Percentiles rank a stretch among this genome's conserved stretches.
Conservation (phyloP, 768 basidiomycete genomes). For the Hygrophorus pudorinus region DNA sequence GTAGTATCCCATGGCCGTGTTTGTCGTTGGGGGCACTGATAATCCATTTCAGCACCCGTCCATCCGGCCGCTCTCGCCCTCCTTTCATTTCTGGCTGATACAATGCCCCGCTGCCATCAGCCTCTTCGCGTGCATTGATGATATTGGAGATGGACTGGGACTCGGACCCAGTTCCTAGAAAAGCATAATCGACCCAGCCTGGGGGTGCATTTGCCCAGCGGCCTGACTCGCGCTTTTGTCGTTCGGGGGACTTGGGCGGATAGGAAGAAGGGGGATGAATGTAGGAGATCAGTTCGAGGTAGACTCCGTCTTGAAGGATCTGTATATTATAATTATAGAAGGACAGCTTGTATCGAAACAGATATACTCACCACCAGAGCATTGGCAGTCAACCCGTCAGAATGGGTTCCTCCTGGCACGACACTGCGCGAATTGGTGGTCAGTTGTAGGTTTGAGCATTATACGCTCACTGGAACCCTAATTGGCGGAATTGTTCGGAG, state of each 20-base stretch:
- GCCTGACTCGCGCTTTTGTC: constrained; percentile 31
- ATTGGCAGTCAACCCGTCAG: constrained; percentile 54
- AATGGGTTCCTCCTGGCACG: constrained; percentile 54
- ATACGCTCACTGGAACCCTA: constrained; percentile 54
- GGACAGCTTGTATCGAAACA: not conserved
- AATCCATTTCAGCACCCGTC: constrained; percentile 47
- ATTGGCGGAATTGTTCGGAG: constrained; percentile 39
- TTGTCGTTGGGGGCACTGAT: constrained; percentile 30
- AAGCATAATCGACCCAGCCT: constrained; percentile 64
- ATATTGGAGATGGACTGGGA: constrained; percentile 30
- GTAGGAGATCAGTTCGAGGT: constrained; percentile 66
- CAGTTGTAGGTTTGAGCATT: not conserved
- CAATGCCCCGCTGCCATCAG: constrained; percentile 25
- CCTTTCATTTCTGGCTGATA: constrained; percentile 40
- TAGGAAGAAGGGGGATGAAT: constrained; percentile 44
- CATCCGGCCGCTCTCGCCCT: constrained; percentile 48
- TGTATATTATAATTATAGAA: constrained; percentile 12
- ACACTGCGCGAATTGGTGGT: constrained; percentile 32
- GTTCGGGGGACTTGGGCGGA: constrained; percentile 37
- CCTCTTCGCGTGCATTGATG: constrained; percentile 42
- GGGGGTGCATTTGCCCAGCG: constrained; percentile 44
- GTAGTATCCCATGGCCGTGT: constrained; percentile 27
- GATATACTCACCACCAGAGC: constrained; percentile 44
- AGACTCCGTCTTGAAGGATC: constrained; percentile 47
- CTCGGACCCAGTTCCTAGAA: constrained; percentile 41